Evolutionary conservation across 2,329 filamentous ascomycete genomes (phyloP), one percentile per base, ranked within the genome.

Genomic region (Apiospora koreana): DNA sequence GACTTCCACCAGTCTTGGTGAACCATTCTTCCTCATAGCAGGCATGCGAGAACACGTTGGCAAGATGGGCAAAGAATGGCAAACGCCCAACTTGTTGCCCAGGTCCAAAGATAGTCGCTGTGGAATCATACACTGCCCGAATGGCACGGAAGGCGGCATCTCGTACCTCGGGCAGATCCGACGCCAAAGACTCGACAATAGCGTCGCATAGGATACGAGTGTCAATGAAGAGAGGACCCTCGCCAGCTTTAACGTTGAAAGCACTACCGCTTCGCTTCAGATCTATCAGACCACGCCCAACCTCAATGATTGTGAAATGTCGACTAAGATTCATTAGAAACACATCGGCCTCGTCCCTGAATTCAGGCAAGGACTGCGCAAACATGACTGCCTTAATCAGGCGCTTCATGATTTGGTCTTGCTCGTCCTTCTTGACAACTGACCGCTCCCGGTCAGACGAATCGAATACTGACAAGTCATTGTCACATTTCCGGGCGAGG

Each of bases 11-110:
- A 46, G 94, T 93, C 82, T 99, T 99, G 68, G 95, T 95, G 78
- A 97, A 99, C 96, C 97, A 99, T 77, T 99, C 96, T 79, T 99
- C 95, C 76, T 96, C 94, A 76, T 98, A 95, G 80, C 96, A 99
- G 74, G 94, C 94, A 79, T 99, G 96, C 75, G 94, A 96, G 79
- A 98, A 97, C 0, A 91, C 91, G 71, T 90, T 92, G 48, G 92
- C 92, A 7, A 99, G 86, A 76, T 95, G 91, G 71, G 87, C 88
- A 82, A 99, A 99, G 81, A 99, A 94, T 0, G 92, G 90, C 10
- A 99, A 86, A 69, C 90, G 91, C 43, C 93, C 89, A 42, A 95
- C 91, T 68, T 92, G 88, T 28, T 87, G 87, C 48, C 91, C 85
- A 0, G 89, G 90, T 2, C 95, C 95, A 74, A 98, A 94, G 43